phyloP scores from a whole-genome alignment of 768 basidiomycete species.

The Tricholoma terreum region DNA sequence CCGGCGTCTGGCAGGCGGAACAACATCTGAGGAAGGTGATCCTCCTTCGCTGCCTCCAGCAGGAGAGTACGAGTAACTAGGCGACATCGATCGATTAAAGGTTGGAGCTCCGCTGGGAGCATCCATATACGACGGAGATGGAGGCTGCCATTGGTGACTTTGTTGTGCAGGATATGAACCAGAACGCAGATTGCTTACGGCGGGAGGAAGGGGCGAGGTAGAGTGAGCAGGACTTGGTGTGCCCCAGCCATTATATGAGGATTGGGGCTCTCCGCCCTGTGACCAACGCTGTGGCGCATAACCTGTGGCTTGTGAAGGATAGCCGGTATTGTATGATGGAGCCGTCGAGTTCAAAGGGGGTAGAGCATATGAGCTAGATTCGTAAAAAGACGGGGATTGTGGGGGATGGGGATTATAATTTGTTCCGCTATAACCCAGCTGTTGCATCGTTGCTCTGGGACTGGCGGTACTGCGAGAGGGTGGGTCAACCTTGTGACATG shows the following conservation, averaged over 20 bases:
- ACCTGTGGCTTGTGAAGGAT: constrained; percentile 31
- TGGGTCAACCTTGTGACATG: constrained; percentile 64
- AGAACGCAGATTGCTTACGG: constrained; percentile 31
- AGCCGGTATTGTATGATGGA: constrained; percentile 31
- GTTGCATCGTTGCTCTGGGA: constrained; percentile 42
- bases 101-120: not conserved
- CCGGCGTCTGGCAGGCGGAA: constrained; percentile 55
- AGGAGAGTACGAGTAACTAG: constrained; percentile 35
- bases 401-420: constrained; percentile 31
- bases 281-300: constrained; percentile 45
- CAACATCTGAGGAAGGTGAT: constrained; percentile 40
- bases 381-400: constrained; percentile 39
- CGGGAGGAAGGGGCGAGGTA: constrained; percentile 25
- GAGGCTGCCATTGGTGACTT: constrained; percentile 41
- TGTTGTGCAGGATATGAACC: constrained; percentile 30
- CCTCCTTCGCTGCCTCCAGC: constrained; percentile 27
- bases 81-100: constrained; percentile 19
- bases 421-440: constrained; percentile 39
- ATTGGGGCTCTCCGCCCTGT: constrained; percentile 27
- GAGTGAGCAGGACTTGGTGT: constrained; percentile 30
- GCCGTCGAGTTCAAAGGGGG: constrained; percentile 35
- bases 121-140: constrained; percentile 30
- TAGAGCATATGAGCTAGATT: constrained; percentile 37
- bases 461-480: constrained; percentile 39
- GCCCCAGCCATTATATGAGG: constrained; percentile 27